A percentile compares a stretch with the other conserved stretches of the same genome.
Conservation (phyloP, 164 flowering plant species). For the Protea cynaroides region DNA sequence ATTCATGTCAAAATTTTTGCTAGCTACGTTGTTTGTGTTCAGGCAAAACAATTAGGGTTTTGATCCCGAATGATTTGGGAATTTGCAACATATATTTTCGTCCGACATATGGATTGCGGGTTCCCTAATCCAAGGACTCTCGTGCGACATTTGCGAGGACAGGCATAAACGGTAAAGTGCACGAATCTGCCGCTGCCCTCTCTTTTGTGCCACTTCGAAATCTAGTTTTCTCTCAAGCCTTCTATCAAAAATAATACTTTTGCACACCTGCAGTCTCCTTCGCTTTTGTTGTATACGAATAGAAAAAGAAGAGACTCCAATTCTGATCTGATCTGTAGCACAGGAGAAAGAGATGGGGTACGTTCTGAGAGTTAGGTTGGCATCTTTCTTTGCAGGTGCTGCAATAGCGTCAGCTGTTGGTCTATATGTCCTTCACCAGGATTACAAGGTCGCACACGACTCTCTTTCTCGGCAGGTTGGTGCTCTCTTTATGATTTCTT, state of each 20-base stretch:
- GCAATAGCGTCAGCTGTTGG: slow-evolving; percentile 63
- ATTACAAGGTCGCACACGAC: slow-evolving; percentile 67
- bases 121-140: too few species aligned
- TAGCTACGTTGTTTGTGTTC: too few species aligned
- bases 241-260: neutral
- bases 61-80: too few species aligned
- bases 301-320: neutral
- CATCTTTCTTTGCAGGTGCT: slow-evolving; percentile 82
- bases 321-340: neutral
- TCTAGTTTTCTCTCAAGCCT: neutral
- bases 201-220: too few species aligned
- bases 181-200: too few species aligned
- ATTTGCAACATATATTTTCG: too few species aligned
- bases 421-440: slow-evolving; percentile 59
- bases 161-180: too few species aligned
- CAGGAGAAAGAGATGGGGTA: slow-evolving; percentile 45
- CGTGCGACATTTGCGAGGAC: too few species aligned
- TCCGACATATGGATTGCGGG: too few species aligned
- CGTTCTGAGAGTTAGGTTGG: slow-evolving; percentile 64
- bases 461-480: slow-evolving; percentile 59
- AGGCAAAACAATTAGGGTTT: too few species aligned
- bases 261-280: neutral
- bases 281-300: neutral
- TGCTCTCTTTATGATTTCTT: neutral
- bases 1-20: too few species aligned